These are phyloP conservation scores for Alisma plantagoaquatica DNA, from an alignment of 106 monocot species.

Conservation along the genomic window DNA sequence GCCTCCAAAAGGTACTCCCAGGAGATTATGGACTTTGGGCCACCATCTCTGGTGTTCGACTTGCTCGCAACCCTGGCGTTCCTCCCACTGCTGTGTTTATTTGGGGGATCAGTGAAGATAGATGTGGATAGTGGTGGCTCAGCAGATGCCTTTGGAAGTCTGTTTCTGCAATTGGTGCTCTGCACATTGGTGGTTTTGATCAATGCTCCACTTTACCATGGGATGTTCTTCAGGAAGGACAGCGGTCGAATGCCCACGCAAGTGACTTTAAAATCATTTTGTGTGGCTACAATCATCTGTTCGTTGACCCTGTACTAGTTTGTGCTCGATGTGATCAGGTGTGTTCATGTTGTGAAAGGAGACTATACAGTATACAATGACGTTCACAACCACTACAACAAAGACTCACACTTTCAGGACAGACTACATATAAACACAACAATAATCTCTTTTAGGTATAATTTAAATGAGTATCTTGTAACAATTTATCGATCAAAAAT, in stretches of 20 bases:
- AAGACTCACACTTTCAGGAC: too few species aligned
- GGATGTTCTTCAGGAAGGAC: slow-evolving; percentile 55
- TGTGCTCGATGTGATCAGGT: too few species aligned
- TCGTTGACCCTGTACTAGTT: too few species aligned
- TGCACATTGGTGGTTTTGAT: slow-evolving; percentile 28
- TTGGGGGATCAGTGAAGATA: slow-evolving; percentile 18
- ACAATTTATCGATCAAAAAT: too few species aligned
- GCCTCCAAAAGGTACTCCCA: slow-evolving; percentile 19
- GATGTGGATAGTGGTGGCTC: background rate
- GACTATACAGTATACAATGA: too few species aligned
- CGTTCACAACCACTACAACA: too few species aligned
- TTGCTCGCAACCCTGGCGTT: slow-evolving; percentile 35
- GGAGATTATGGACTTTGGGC: slow-evolving; percentile 36
- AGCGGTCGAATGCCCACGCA: slow-evolving; percentile 30
- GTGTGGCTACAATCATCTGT: too few species aligned
- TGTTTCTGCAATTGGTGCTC: slow-evolving; percentile 36
- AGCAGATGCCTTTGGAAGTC: background rate
- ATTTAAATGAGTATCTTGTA: too few species aligned
- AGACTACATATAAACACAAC: too few species aligned
- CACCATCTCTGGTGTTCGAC: slow-evolving; percentile 15
- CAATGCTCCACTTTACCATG: slow-evolving; percentile 45
- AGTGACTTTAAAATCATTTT: slow-evolving; percentile 27
- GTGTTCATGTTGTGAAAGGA: too few species aligned
- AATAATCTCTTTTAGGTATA: too few species aligned
- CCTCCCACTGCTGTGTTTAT: slow-evolving; percentile 36